These are phyloP conservation scores for Tubosaeta brunneosetosa DNA, from an alignment of 768 basidiomycete species.

Conservation along the genomic window DNA sequence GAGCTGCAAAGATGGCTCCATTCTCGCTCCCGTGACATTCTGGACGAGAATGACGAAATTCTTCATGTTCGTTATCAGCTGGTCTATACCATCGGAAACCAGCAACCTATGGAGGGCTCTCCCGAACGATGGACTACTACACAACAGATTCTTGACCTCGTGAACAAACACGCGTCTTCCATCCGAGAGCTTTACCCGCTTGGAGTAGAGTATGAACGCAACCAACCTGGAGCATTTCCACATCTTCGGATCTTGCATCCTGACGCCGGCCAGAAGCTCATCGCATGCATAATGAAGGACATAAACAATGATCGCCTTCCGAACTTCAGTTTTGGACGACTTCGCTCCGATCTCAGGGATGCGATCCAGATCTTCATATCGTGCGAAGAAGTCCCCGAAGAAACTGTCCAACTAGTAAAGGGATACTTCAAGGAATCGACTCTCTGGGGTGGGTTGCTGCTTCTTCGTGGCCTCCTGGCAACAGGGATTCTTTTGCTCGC, in stretches of 20 bases:
- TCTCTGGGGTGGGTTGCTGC: conserved; percentile 13
- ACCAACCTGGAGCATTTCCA: conserved; percentile 2
- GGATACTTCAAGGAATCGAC: not conserved
- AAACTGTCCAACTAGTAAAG: not conserved
- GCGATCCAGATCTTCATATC: conserved; percentile 12
- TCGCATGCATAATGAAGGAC: conserved; percentile 3
- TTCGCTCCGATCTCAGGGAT: not conserved
- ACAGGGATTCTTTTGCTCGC: conserved; percentile 17
- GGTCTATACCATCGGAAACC: conserved; percentile 41
- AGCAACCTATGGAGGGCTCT: conserved; percentile 33
- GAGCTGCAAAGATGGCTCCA: conserved; percentile 17
- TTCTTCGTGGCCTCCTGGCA: conserved; percentile 23
- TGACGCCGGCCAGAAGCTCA: conserved; percentile 3
- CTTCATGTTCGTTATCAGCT: conserved; percentile 45
- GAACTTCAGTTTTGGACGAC: conserved; percentile 3
- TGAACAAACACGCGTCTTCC: conserved; percentile 7
- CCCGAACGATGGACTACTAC: conserved; percentile 41
- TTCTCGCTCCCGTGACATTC: conserved; percentile 12
- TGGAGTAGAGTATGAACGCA: not conserved
- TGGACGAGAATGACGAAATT: conserved; percentile 32
- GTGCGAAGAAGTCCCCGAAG: not conserved
- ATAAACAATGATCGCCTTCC: conserved; percentile 6
- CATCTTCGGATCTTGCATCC: conserved; percentile 8
- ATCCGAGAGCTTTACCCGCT: conserved; percentile 1
- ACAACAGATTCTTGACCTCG: conserved; percentile 35